These are phyloP conservation scores for Cyamopsis tetragonoloba DNA, from an alignment of 306 rosid genomes.

Conservation along the genomic window DNA sequence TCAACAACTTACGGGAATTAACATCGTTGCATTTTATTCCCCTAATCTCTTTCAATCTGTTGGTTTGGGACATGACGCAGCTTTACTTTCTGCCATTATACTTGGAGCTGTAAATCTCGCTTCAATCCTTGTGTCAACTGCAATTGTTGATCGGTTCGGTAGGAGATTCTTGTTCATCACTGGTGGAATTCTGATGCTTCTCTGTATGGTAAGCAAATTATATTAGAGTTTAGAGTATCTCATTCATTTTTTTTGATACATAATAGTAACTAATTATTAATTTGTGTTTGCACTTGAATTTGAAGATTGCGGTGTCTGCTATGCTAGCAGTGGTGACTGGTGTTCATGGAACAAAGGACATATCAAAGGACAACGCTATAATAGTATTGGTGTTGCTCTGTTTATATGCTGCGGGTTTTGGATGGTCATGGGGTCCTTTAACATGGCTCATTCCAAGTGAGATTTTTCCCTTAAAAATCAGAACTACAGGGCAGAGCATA, in stretches of 20 bases:
- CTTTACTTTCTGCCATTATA: conserved; percentile 53
- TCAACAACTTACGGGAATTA: conserved; percentile 64
- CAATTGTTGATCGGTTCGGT: conserved; percentile 63
- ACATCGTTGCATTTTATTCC: conserved; percentile 58
- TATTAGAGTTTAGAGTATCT: not conserved
- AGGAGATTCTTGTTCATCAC: conserved; percentile 51
- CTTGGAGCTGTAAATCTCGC: conserved; percentile 52
- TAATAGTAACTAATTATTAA: not conserved
- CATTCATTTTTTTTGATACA: not conserved
- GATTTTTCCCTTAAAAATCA: conserved; percentile 60
- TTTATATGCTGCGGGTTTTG: conserved; percentile 56
- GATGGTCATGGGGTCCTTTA: conserved; percentile 86
- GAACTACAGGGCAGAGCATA: conserved; percentile 65
- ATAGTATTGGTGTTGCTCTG: conserved; percentile 55
- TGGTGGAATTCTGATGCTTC: conserved; percentile 62
- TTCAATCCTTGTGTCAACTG: conserved; percentile 46
- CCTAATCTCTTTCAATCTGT: conserved; percentile 68
- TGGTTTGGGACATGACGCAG: conserved; percentile 56
- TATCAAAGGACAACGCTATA: conserved; percentile 42
- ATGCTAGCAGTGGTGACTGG: conserved; percentile 47
- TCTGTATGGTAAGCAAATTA: conserved; percentile 38
- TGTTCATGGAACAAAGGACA: conserved; percentile 36
- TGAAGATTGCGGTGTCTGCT: conserved; percentile 51
- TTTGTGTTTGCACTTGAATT: not conserved
- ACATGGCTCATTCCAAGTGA: conserved; percentile 77